A percentile compares a stretch with the other conserved stretches of the same genome.
Conservation (phyloP, 176 grass and related monocot species). For the Raddia distichophylla region DNA sequence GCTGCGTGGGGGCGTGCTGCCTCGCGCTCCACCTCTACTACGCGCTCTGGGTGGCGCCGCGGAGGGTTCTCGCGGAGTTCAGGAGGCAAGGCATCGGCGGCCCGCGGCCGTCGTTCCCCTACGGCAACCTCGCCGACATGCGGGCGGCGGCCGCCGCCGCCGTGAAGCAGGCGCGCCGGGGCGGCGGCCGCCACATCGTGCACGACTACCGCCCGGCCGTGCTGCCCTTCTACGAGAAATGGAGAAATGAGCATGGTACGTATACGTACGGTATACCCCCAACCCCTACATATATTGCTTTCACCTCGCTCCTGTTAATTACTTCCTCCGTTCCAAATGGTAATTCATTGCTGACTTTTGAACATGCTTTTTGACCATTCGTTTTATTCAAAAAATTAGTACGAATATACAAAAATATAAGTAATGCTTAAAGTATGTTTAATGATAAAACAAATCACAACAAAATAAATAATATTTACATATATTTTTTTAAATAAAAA, state of each 20-base stretch:
- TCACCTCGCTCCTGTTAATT: too few species aligned
- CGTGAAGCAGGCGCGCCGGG: neutral
- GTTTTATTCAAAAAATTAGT: too few species aligned
- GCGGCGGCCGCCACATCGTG: conserved; percentile 34
- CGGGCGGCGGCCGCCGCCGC: conserved; percentile 35
- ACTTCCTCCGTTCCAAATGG: too few species aligned
- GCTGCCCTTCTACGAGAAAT: conserved; percentile 88
- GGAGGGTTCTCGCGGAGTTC: conserved; percentile 61
- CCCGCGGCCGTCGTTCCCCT: conserved; percentile 69
- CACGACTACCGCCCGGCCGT: conserved; percentile 82
- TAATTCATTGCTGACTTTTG: too few species aligned
- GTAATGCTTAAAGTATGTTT: too few species aligned
- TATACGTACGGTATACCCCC: too few species aligned
- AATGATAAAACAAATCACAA: too few species aligned
- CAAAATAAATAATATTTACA: too few species aligned
- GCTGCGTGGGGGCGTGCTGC: conserved; percentile 55
- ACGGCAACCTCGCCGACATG: conserved; percentile 86
- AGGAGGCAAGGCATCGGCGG: conserved; percentile 69
- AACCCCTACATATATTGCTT: too few species aligned
- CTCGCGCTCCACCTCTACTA: conserved; percentile 75
- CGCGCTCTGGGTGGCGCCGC: conserved; percentile 62
- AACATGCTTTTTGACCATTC: too few species aligned
- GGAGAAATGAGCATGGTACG: conserved; percentile 83
- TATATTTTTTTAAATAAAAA: too few species aligned
- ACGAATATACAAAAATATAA: too few species aligned